Evolutionary conservation across 495 filamentous ascomycete genomes (phyloP).

Genomic region (Lichina pygmaea): DNA sequence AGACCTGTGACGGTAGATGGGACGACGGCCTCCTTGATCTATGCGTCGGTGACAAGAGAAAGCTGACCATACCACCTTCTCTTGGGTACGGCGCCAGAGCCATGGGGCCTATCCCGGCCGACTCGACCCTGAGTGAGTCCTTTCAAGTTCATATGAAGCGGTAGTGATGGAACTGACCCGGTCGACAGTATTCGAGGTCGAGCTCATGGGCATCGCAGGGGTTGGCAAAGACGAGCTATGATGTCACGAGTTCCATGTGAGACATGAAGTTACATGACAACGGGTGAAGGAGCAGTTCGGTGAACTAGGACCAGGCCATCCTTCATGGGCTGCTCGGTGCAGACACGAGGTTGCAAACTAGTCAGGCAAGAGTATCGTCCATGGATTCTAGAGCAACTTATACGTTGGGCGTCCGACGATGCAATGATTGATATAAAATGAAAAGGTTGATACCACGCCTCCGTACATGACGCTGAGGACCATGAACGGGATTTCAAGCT

Average conservation of each 20-base stretch:
- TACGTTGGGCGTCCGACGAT: not conserved
- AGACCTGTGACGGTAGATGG: constrained; percentile 28
- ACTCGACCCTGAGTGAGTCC: constrained; percentile 36
- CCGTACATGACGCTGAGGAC: too few species aligned
- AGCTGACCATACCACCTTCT: constrained; percentile 69
- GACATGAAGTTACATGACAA: too few species aligned
- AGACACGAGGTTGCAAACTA: not conserved
- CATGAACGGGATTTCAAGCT: too few species aligned
- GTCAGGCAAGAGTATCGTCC: not conserved
- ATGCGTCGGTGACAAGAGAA: constrained; percentile 92
- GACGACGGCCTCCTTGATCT: constrained; percentile 78
- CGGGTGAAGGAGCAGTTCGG: too few species aligned
- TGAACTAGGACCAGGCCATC: too few species aligned
- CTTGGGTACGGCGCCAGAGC: constrained; percentile 54
- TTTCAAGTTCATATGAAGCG: not conserved
- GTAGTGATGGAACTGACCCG: not conserved
- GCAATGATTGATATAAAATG: not conserved
- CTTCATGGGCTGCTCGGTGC: not conserved
- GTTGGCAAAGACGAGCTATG: constrained; percentile 36
- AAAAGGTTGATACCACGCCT: not conserved
- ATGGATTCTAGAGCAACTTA: not conserved
- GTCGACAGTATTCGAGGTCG: constrained; percentile 60
- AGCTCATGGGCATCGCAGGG: constrained; percentile 66
- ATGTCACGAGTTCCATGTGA: not conserved
- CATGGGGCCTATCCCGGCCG: constrained; percentile 55